These are phyloP conservation scores for Magnolia sinica DNA, from an alignment of 164 flowering plant genomes.

Conservation along the genomic window DNA sequence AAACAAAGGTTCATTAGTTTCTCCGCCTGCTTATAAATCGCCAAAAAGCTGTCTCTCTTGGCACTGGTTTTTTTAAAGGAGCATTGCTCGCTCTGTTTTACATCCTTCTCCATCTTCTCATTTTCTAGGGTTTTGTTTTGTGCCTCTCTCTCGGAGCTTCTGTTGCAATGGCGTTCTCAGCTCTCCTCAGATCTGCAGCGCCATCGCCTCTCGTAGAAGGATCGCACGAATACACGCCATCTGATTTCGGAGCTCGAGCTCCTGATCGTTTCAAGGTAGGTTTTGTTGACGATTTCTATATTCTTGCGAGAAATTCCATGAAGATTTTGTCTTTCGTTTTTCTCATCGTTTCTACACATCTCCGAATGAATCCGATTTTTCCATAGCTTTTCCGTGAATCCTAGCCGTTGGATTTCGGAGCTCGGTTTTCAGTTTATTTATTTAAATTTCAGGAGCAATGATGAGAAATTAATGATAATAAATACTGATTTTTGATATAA, in stretches of 20 bases:
- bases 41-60: neutral
- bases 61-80: neutral
- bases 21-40: neutral
- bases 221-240: neutral
- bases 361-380: too few relatives aligned
- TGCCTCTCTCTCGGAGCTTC: neutral
- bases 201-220: conserved; percentile 1
- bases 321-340: neutral
- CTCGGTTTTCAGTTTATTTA: neutral
- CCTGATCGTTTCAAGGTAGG: conserved; percentile 8
- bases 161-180: conserved; percentile 7
- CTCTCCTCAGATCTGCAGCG: conserved; percentile 7
- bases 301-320: neutral
- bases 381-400: neutral
- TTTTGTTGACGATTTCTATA: neutral
- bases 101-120: neutral
- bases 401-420: neutral
- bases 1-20: neutral
- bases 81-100: neutral
- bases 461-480: too few relatives aligned
- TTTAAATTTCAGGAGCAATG: neutral
- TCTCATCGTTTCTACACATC: neutral
- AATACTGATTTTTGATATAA: too few relatives aligned
- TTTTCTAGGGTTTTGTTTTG: conserved; percentile 6
- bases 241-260: conserved; percentile 4